Evolutionary conservation across 805 yeast genomes (phyloP).

Genomic region (Lipomyces yamanashiensis): DNA sequence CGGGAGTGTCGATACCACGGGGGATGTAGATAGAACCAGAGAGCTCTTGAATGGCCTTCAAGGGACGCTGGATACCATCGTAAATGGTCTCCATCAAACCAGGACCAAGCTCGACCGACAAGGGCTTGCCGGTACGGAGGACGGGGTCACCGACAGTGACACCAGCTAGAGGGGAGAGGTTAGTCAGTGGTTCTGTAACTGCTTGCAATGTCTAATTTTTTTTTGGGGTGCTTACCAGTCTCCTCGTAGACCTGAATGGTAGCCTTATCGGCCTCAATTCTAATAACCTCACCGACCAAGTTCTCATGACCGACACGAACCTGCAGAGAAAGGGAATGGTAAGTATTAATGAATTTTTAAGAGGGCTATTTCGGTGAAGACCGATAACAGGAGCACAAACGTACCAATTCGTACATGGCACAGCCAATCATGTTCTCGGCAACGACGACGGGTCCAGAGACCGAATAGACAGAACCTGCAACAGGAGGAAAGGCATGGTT

Average conservation of each 20-base stretch:
- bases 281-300: conserved; percentile 97
- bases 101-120: conserved; percentile 98
- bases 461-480: conserved; percentile 70
- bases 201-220: neutral
- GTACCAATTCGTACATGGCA: conserved; percentile 96
- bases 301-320: conserved; percentile 94
- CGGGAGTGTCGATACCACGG: conserved; percentile 97
- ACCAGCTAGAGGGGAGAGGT: conserved; percentile 65
- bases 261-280: conserved; percentile 95
- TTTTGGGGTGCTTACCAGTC: conserved; percentile 54
- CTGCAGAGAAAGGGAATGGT: conserved; percentile 16
- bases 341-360: neutral
- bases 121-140: conserved; percentile 96
- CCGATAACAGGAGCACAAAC: conserved; percentile 4
- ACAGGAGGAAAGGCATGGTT: neutral
- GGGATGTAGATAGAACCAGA: conserved; percentile 96
- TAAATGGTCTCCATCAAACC: conserved; percentile 99
- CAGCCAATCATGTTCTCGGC: conserved; percentile 99
- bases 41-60: conserved; percentile 84
- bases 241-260: conserved; percentile 99
- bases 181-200: neutral
- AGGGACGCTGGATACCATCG: conserved; percentile 99
- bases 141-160: conserved; percentile 99
- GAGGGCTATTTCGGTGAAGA: neutral
- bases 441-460: conserved; percentile 96